phyloP scores from a whole-genome alignment of 2,329 filamentous ascomycete genomes.

The Ceratocystis cubensis region DNA sequence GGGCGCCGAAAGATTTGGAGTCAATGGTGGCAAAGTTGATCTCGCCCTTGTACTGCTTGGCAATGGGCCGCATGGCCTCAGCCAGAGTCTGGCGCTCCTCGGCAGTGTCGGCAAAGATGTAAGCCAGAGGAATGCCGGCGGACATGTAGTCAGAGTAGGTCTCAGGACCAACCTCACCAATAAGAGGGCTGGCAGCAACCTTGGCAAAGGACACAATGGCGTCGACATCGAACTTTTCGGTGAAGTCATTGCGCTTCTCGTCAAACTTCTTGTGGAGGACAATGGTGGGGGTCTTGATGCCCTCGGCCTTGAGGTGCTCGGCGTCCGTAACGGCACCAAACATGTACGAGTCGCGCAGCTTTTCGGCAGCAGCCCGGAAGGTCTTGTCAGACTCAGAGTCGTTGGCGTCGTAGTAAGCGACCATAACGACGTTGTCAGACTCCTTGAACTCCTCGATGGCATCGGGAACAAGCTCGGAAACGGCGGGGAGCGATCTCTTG shows the following conservation, averaged over 20 bases:
- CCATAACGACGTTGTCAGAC: conserved; percentile 87
- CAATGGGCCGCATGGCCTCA: conserved; percentile 68
- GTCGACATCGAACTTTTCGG: conserved; percentile 68
- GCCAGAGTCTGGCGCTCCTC: conserved; percentile 78
- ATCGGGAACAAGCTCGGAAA: conserved; percentile 69
- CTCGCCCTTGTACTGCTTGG: conserved; percentile 81
- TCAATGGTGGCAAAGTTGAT: conserved; percentile 99
- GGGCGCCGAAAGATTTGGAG: conserved; percentile 82
- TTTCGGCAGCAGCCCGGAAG: conserved; percentile 60
- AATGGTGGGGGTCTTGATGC: conserved; percentile 71
- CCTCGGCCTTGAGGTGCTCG: conserved; percentile 75
- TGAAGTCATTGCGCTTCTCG: conserved; percentile 80
- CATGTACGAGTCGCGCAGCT: conserved; percentile 78
- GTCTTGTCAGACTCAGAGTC: conserved; percentile 81
- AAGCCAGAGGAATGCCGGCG: conserved; percentile 80
- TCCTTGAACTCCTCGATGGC: conserved; percentile 94
- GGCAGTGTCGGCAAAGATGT: conserved; percentile 87
- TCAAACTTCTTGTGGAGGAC: conserved; percentile 97
- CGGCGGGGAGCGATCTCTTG: conserved; percentile 90
- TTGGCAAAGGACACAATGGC: conserved; percentile 74
- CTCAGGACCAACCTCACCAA: conserved; percentile 93
- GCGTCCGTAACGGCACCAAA: conserved; percentile 82
- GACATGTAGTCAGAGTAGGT: conserved; percentile 95
- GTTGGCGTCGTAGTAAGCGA: conserved; percentile 70
- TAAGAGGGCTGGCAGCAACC: conserved; percentile 71